These are phyloP conservation scores for Syzygium syzygioides DNA, from an alignment of 441 rosid genomes.

Conservation along the genomic window DNA sequence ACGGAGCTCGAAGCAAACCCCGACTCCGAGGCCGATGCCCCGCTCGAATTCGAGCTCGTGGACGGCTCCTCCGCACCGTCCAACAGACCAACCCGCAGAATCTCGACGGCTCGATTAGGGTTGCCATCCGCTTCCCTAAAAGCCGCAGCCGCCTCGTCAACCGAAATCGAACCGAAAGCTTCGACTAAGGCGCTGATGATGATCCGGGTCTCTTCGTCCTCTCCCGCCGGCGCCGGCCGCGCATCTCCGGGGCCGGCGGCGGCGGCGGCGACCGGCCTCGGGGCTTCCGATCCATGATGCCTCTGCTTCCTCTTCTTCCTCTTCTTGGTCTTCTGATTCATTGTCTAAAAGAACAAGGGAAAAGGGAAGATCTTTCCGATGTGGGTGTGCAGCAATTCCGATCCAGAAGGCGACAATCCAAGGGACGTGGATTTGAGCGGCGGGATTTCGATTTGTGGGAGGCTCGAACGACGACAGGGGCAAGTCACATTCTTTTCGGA, in stretches of 20 bases:
- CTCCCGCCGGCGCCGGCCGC: background rate
- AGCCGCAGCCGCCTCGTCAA: conserved; percentile 42
- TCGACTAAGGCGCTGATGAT: conserved; percentile 29
- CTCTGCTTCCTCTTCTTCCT: conserved; percentile 49
- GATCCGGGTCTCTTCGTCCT: conserved; percentile 12
- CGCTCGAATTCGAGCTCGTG: conserved; percentile 20
- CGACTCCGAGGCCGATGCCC: background rate
- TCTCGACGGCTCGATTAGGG: conserved; percentile 37
- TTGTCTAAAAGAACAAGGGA: background rate
- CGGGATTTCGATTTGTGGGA: background rate
- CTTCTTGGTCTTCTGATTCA: conserved; percentile 46
- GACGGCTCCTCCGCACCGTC: conserved; percentile 39
- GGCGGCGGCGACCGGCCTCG: conserved; percentile 8
- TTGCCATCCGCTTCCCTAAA: conserved; percentile 38
- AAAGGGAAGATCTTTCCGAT: background rate
- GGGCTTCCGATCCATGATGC: conserved; percentile 28
- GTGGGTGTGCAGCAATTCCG: background rate
- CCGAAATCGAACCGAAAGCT: conserved; percentile 44
- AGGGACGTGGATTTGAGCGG: background rate
- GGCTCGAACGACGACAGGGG: background rate
- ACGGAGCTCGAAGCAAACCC: background rate
- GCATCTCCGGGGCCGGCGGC: conserved; percentile 11
- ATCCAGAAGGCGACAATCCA: background rate
- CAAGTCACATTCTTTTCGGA: background rate
- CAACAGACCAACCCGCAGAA: conserved; percentile 17